Evolutionary conservation across 345 rosid species (phyloP), one percentile per base, ranked within the genome.

Genomic region (Arabis hirsuta): DNA sequence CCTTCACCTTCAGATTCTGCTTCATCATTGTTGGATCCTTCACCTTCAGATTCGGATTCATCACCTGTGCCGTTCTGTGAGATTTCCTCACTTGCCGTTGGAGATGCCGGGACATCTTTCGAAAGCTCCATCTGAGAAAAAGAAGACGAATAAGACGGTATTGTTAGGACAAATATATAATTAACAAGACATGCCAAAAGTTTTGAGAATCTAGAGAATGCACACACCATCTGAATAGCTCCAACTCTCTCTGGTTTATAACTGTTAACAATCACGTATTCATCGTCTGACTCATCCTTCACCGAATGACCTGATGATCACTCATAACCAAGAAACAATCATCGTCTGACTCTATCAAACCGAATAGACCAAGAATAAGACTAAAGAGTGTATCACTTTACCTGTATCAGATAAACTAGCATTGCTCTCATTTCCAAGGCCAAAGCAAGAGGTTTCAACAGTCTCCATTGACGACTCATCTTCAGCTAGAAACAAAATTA

Each of bases 141-240:
- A 12, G 16, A 54, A 54, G 7, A 38, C 16, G 3, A 27, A 5
- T 13, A 29, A 9, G 3, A 41, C n/a, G 5, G 10, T 2, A 42
- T 0, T 4, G 55, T 59, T 50, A 53, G 54, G 1, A 12, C 11
- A n/a, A 47, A 27, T 3, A 6, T 10, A 34, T 12, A 36, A 38
- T 9, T 4, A 22, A 46, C 13, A 31, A 51, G 46, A 7, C 55
- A 66, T 29, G 55, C 4, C 31, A 61, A 53, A 20, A 3, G n/a
- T 59, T 65, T 38, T 12, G 29, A 47, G 62, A 31, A 58, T 50
- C 31, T 19, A 12, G 41, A 69, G 38, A 60, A 43, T 36, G 4
- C 57, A 38, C 57, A 38, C 46, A 76, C 79, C 74, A 76, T 62
- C 29, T 76, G 79, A 54, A 75, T 62, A 11, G 69, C 59, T 68